A percentile compares a stretch with the other conserved stretches of the same genome.
Evolutionary conservation across 2,329 filamentous ascomycete genomes (phyloP).

Genomic region (Diaporthe longicolla): DNA sequence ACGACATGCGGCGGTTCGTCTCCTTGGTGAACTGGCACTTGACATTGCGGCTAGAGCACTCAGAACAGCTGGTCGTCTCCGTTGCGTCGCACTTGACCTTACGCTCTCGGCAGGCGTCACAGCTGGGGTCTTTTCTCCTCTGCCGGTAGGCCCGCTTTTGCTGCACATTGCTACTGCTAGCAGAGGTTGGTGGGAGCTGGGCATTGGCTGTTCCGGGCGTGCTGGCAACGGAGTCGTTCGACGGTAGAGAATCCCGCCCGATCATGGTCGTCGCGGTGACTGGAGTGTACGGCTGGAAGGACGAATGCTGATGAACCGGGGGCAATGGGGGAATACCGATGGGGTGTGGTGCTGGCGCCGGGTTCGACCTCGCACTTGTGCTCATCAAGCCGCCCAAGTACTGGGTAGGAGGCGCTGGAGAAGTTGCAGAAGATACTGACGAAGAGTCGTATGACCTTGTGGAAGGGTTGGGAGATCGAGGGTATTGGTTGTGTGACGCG

Average conservation of each 20-base stretch:
- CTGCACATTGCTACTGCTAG: conserved; percentile 57
- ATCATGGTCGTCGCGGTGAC: conserved; percentile 64
- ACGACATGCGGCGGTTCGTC: conserved; percentile 98
- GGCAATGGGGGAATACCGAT: conserved; percentile 68
- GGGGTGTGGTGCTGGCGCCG: conserved; percentile 64
- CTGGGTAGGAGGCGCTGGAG: conserved; percentile 67
- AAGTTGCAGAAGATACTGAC: conserved; percentile 73
- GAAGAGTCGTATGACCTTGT: conserved; percentile 75
- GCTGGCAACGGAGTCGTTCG: conserved; percentile 69
- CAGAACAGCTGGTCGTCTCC: conserved; percentile 94
- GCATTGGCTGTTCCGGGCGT: conserved; percentile 64
- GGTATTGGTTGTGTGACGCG: conserved; percentile 70
- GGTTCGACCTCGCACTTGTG: conserved; percentile 64
- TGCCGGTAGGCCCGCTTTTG: conserved; percentile 97
- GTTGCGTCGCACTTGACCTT: conserved; percentile 95
- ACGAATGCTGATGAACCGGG: conserved; percentile 57
- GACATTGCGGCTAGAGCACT: conserved; percentile 95
- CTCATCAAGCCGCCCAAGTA: conserved; percentile 68
- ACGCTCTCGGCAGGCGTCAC: conserved; percentile 92
- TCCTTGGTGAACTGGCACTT: conserved; percentile 99
- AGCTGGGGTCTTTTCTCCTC: conserved; percentile 95
- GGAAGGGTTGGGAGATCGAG: conserved; percentile 73
- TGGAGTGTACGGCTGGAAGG: conserved; percentile 68
- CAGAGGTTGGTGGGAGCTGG: conserved; percentile 47
- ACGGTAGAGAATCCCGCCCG: conserved; percentile 73